Conservation (phyloP, 345 rosid genomes). For the Bruguiera parviflora region DNA sequence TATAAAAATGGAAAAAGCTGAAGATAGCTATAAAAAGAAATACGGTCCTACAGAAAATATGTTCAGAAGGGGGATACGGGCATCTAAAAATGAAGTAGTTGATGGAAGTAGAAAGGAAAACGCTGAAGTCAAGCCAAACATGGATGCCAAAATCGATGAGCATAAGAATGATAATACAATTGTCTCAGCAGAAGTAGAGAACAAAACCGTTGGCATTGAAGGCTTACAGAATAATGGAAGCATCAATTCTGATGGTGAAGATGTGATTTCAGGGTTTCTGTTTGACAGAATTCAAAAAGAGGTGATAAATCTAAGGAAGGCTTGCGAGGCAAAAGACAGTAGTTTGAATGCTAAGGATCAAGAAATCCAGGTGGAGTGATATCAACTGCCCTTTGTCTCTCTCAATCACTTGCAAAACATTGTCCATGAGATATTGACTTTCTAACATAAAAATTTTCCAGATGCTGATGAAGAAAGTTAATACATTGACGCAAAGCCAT, state of each 20-base stretch:
- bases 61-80: constrained; percentile 46
- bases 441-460: constrained; percentile 20
- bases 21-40: constrained; percentile 30
- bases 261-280: constrained; percentile 78
- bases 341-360: constrained; percentile 57
- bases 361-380: constrained; percentile 63
- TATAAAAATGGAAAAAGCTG: constrained; percentile 22
- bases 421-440: constrained; percentile 12
- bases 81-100: constrained; percentile 44
- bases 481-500: constrained; percentile 66
- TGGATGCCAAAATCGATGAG: constrained; percentile 14
- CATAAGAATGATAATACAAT: constrained; percentile 21
- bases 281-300: constrained; percentile 90
- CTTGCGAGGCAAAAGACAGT: constrained; percentile 58
- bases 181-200: constrained; percentile 18
- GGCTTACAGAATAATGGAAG: constrained; percentile 31
- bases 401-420: neutral
- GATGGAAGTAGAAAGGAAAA: constrained; percentile 69
- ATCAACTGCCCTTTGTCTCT: neutral
- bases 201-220: constrained; percentile 25
- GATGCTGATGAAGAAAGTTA: constrained; percentile 80
- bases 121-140: constrained; percentile 34
- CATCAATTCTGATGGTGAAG: constrained; percentile 25
- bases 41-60: constrained; percentile 31
- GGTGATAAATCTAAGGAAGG: constrained; percentile 61